Evolutionary conservation across 371 early-diverging fungal genomes (phyloP).

Genomic region (Apophysomyces ossiformis): DNA sequence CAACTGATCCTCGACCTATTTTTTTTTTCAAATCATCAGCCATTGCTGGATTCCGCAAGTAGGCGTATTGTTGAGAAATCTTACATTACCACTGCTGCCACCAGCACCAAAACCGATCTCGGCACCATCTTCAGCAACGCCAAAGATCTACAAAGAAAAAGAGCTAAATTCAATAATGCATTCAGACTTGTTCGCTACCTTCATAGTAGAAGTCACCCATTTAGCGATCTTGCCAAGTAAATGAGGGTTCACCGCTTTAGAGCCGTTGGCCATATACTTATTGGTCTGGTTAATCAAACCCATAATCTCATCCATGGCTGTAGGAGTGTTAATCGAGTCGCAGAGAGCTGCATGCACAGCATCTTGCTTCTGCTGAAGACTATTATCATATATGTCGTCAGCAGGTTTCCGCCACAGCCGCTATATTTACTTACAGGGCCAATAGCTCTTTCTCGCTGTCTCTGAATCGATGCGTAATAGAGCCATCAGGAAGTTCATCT

Average conservation of each 20-base stretch:
- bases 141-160: slow-evolving; percentile 58
- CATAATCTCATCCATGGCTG: slow-evolving; percentile 80
- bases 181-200: slow-evolving; percentile 21
- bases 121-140: slow-evolving; percentile 65
- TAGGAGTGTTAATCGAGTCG: slow-evolving; percentile 95
- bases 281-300: slow-evolving; percentile 84
- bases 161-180: not conserved
- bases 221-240: slow-evolving; percentile 78
- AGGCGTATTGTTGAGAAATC: slow-evolving; percentile 14
- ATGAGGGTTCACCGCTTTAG: slow-evolving; percentile 57
- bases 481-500: slow-evolving; percentile 35
- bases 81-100: slow-evolving; percentile 40
- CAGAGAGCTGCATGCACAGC: slow-evolving; percentile 87
- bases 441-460: slow-evolving; percentile 70
- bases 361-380: slow-evolving; percentile 63
- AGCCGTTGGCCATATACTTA: slow-evolving; percentile 71
- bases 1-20: slow-evolving; percentile 67
- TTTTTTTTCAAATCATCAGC: not conserved
- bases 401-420: not conserved
- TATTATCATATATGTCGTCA: slow-evolving; percentile 14
- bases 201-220: slow-evolving; percentile 80
- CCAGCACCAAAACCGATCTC: slow-evolving; percentile 59
- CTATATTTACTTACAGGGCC: slow-evolving; percentile 36
- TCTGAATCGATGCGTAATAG: slow-evolving; percentile 70
- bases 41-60: not conserved